Percentiles rank a stretch among this genome's conserved stretches.
These are phyloP conservation scores for Moniliophthora roreri DNA, from an alignment of 1,284 basidiomycete species.

Conservation along the genomic window DNA sequence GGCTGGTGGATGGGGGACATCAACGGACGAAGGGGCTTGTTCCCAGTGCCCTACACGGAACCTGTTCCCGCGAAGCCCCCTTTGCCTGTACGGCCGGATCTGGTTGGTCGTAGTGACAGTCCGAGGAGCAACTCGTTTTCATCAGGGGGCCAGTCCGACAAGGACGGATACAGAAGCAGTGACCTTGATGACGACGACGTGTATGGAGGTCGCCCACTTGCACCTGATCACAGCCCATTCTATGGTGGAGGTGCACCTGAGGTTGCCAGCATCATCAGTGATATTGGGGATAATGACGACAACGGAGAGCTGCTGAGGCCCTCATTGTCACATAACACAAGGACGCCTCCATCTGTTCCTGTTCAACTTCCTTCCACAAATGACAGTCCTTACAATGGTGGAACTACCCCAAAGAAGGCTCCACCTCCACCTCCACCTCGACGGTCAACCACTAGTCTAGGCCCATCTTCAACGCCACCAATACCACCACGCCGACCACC, in stretches of 20 bases:
- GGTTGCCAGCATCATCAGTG: slow-evolving; percentile 38
- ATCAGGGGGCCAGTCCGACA: slow-evolving; percentile 32
- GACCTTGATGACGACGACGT: slow-evolving; percentile 39
- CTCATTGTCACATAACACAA: background rate
- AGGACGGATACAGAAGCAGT: slow-evolving; percentile 33
- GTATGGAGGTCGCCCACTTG: slow-evolving; percentile 39
- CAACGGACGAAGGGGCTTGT: slow-evolving; percentile 67
- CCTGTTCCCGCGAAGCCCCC: slow-evolving; percentile 32
- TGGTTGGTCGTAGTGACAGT: slow-evolving; percentile 15
- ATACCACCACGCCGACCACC: slow-evolving; percentile 23
- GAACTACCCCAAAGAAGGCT: slow-evolving; percentile 29
- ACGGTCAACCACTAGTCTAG: slow-evolving; percentile 25
- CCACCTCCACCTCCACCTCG: slow-evolving; percentile 43
- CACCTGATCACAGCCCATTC: slow-evolving; percentile 42
- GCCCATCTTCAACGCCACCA: slow-evolving; percentile 23
- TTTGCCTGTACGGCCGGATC: slow-evolving; percentile 29
- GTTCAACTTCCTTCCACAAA: slow-evolving; percentile 4
- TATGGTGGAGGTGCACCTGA: slow-evolving; percentile 40
- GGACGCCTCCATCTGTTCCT: background rate
- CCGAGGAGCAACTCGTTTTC: slow-evolving; percentile 6
- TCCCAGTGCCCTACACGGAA: slow-evolving; percentile 76
- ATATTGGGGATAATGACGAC: slow-evolving; percentile 42
- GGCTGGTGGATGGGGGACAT: slow-evolving; percentile 87
- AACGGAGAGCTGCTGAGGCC: slow-evolving; percentile 20
- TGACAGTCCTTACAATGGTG: background rate